phyloP scores from a whole-genome alignment of 805 yeast genomes.

The Huiozyma naganishii region DNA sequence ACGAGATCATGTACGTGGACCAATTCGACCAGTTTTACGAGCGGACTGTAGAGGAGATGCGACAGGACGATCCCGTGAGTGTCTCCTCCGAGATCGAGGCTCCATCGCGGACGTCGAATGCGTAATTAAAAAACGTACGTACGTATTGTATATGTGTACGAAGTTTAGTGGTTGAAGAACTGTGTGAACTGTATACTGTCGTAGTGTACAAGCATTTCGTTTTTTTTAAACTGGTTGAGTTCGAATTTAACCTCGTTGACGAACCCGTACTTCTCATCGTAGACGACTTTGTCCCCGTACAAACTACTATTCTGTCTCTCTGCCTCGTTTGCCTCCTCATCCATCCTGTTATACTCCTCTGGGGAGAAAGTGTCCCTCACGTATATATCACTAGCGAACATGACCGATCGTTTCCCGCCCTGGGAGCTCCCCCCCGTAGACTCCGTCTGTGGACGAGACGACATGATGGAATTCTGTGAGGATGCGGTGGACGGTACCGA shows the following conservation, averaged over 20 bases:
- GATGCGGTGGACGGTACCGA: background rate
- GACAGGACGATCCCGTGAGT: too few species aligned
- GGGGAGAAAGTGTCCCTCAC: conserved; percentile 23
- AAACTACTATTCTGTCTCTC: background rate
- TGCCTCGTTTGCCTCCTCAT: conserved; percentile 3
- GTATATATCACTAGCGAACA: conserved; percentile 20
- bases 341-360: conserved; percentile 21
- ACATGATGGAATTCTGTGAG: background rate
- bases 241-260: conserved; percentile 43
- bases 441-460: background rate
- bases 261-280: conserved; percentile 9
- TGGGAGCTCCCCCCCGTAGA: too few species aligned
- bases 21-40: background rate
- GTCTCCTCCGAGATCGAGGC: too few species aligned
- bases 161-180: conserved; percentile 30
- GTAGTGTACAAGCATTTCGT: conserved; percentile 61
- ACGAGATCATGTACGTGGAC: background rate
- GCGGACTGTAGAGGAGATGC: too few species aligned
- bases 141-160: background rate
- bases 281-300: conserved; percentile 2
- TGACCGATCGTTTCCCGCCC: conserved; percentile 7
- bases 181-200: conserved; percentile 54
- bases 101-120: too few species aligned
- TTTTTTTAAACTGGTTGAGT: conserved; percentile 51
- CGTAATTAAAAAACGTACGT: background rate